Evolutionary conservation across 331 rosid species (phyloP).

Genomic region (Malus hybrid): DNA sequence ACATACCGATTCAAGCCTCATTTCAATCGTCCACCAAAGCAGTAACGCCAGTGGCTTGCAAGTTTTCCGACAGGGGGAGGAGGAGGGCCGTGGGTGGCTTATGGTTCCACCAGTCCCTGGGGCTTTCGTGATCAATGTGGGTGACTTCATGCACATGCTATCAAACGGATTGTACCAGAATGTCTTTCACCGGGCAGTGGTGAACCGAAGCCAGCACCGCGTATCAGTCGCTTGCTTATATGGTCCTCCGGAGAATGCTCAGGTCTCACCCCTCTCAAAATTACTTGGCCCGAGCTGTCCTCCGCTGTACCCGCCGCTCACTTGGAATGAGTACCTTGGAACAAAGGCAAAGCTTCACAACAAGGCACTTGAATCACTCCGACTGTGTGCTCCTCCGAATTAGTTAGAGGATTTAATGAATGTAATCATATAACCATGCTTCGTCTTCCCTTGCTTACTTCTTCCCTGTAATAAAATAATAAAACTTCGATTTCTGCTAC

Average conservation of each 20-base stretch:
- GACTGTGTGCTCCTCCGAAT: constrained; percentile 14
- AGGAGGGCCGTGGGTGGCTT: constrained; percentile 60
- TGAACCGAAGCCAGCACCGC: constrained; percentile 53
- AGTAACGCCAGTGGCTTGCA: constrained; percentile 60
- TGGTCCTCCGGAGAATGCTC: constrained; percentile 46
- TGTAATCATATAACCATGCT: no score
- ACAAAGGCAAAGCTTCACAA: constrained; percentile 65
- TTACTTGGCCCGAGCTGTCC: constrained; percentile 51
- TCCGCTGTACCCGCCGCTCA: constrained; percentile 51
- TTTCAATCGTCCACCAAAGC: constrained; percentile 63
- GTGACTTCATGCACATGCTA: constrained; percentile 65
- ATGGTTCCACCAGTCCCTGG: constrained; percentile 41
- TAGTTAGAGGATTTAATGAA: no score
- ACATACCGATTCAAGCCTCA: constrained; percentile 73
- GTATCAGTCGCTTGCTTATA: constrained; percentile 51
- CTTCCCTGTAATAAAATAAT: not conserved
- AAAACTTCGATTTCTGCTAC: not conserved
- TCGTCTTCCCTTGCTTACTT: not conserved
- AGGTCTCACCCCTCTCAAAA: constrained; percentile 57
- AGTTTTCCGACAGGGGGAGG: constrained; percentile 22
- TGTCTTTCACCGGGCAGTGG: constrained; percentile 62
- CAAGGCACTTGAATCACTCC: constrained; percentile 52
- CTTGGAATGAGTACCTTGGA: constrained; percentile 83
- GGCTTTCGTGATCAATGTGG: constrained; percentile 40
- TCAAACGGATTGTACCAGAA: constrained; percentile 62